phyloP scores from a whole-genome alignment of 257 asterid species.

The Coffea eugenioides region DNA sequence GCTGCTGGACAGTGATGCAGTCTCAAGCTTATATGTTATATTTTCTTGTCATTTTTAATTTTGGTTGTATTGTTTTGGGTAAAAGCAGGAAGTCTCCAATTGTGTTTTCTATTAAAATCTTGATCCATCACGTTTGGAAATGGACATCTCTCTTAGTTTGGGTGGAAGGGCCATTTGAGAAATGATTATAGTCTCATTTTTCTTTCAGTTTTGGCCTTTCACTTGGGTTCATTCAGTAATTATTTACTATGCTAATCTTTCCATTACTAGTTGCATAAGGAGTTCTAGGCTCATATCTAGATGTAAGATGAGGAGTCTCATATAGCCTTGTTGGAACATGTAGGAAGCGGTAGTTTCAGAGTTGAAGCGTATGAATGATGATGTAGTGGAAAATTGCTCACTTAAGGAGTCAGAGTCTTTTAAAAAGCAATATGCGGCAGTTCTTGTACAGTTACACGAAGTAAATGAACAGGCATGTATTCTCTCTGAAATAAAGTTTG shows the following conservation, averaged over 20 bases:
- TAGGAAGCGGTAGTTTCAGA: slow-evolving; percentile 86
- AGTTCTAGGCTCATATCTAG: too few relatives aligned
- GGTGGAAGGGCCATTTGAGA: not conserved
- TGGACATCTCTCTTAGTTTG: not conserved
- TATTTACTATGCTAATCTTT: not conserved
- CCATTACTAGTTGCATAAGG: not conserved
- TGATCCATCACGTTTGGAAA: not conserved
- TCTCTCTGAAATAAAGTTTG: slow-evolving; percentile 16
- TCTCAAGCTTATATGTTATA: not conserved
- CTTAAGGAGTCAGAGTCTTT: slow-evolving; percentile 74
- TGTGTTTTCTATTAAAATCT: not conserved
- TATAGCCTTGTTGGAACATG: slow-evolving; percentile 30
- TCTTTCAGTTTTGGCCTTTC: not conserved
- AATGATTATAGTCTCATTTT: not conserved
- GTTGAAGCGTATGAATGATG: slow-evolving; percentile 80
- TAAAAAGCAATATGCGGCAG: slow-evolving; percentile 80
- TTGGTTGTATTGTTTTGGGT: too few relatives aligned
- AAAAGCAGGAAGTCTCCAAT: not conserved
- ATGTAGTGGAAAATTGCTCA: slow-evolving; percentile 51
- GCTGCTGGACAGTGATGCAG: not conserved
- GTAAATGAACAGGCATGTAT: slow-evolving; percentile 66
- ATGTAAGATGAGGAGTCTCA: slow-evolving; percentile 7
- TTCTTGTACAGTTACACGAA: slow-evolving; percentile 68
- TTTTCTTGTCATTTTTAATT: not conserved
- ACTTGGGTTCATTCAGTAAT: not conserved